Evolutionary conservation across 106 monocot species (phyloP).

Genomic region (Acorus calamus): DNA sequence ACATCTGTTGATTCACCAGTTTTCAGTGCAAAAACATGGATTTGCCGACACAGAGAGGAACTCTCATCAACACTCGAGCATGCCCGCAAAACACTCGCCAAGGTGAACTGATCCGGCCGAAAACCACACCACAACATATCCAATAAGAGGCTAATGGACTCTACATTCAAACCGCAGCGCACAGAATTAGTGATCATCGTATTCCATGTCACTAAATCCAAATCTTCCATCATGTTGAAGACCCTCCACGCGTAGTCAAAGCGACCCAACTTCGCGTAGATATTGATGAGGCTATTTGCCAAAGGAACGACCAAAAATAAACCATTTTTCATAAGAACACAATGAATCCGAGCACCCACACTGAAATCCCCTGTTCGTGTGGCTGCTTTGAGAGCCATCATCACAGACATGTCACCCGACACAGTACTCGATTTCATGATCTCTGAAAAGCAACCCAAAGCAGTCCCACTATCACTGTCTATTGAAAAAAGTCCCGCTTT

Average conservation of each 20-base stretch:
- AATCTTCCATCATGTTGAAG: conserved; percentile 40
- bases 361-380: conserved; percentile 12
- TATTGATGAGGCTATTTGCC: conserved; percentile 52
- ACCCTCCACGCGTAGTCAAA: conserved; percentile 21
- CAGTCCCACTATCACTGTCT: conserved; percentile 18
- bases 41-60: conserved; percentile 26
- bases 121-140: conserved; percentile 29
- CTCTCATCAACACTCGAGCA: conserved; percentile 11
- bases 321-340: conserved; percentile 26
- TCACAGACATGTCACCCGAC: conserved; percentile 37
- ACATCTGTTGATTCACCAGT: conserved; percentile 20
- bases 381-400: conserved; percentile 32
- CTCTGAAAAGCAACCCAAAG: conserved; percentile 29
- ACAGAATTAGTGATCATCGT: conserved; percentile 46
- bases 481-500: conserved; percentile 35
- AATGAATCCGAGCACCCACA: conserved; percentile 41
- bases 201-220: conserved; percentile 69
- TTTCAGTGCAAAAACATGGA: conserved; percentile 41
- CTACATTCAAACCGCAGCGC: conserved; percentile 20
- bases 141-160: conserved; percentile 31
- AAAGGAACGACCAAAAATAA: conserved; percentile 31
- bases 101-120: conserved; percentile 43
- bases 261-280: conserved; percentile 42
- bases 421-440: conserved; percentile 41
- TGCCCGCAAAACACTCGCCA: conserved; percentile 47